Base-by-base conservation (phyloP, 208 protist genomes). In the Leishmania turanica region DNA sequence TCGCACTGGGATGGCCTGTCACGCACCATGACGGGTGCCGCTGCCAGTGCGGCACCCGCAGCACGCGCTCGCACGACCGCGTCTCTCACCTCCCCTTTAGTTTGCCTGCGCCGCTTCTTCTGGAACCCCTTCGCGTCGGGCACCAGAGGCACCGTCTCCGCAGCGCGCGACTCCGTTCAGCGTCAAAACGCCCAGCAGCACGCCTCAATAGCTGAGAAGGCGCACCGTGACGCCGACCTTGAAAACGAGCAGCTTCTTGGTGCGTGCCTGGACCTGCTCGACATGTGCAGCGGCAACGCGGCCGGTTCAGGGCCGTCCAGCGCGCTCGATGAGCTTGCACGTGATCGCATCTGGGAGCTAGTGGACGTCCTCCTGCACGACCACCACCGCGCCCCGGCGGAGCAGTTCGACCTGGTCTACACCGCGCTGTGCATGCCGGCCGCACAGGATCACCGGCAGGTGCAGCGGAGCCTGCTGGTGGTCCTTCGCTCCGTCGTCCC, bases 321-420 rank as follows among this genome's bases (percentile, higher is more conserved):
- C 72, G 68, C 58, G 37, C 49, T 81, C n/a, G 77, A 81, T 45
- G 31, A 17, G 31, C 2, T 69, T 37, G 27, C 53, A 40, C 74
- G 73, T 71, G 81, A 75, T 75, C 37, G 31, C 42, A 75, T 81
- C 45, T 87, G 71, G 72, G 81, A 84, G 8, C 72, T 95, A 1
- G 89, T 92, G 19, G 86, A 93, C 53, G 81, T 88, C 17, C 80
- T 93, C 1, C 82, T 96, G 45, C 88, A 94, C 71, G 87, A 96
- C 69, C 80, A 89, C 84, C 81, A 84, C 54, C 84, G 87, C 45
- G 69, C 79, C 1, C 91, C 90, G 5, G 79, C 86, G 2, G 90
- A 92, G 62, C 92, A 96, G 85, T 97, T 96, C 79, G 91, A 95
- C 70, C 77, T 94, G 47, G 88, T 95, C 62, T 97, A 96, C 85